Base-by-base conservation (phyloP, 1,284 basidiomycete genomes). In the Apiotrichum gamsii region DNA sequence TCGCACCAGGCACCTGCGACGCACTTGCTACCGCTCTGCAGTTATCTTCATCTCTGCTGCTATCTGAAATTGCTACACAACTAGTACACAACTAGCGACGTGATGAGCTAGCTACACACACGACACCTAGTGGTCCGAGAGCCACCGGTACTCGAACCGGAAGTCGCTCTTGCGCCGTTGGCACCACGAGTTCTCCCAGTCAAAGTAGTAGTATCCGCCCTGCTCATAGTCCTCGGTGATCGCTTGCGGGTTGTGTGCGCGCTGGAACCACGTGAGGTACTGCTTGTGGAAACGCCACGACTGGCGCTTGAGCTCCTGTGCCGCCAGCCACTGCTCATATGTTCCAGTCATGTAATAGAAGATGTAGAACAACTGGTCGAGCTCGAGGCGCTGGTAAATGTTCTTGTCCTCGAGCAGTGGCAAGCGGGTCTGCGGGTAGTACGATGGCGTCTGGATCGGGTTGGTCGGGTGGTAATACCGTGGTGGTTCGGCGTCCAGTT, bases 191-290 rank as follows among this genome's bases (percentile, higher is more conserved):
- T 88, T 88, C 72, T 94, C 90, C 90, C 90, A 94, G 73, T 94
- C 90, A 72, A 94, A 94, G 78, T 94, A 93, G 45, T 91, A 87
- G 69, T 93, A 94, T 21, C 94, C 91, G 15, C 95, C 95, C 75
- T 98, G 91, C 74, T 99, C 95, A 70, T 97, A 99, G 72, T 98
- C 95, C 64, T 97, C 94, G 39, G 95, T 98, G 69, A 99, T 97
- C 4, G 90, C 90, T 69, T 95, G 90, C n/a, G 95, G 95, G 69
- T 98, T 93, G 19, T 90, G 93, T 65, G 96, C 90, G 44, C 95
- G 82, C 73, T 98, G 95, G 82, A 99, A 99, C 95, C 95, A 99
- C 31, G 95, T 99, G 54, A 98, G 75, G 72, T 97, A 99, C 75
- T 98, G 97, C 60, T 96, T 90, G 72, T 98, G 95, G 79, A 98